Evolutionary conservation across 1,284 basidiomycete species (phyloP).

Genomic region (Leccinum angustisporum): DNA sequence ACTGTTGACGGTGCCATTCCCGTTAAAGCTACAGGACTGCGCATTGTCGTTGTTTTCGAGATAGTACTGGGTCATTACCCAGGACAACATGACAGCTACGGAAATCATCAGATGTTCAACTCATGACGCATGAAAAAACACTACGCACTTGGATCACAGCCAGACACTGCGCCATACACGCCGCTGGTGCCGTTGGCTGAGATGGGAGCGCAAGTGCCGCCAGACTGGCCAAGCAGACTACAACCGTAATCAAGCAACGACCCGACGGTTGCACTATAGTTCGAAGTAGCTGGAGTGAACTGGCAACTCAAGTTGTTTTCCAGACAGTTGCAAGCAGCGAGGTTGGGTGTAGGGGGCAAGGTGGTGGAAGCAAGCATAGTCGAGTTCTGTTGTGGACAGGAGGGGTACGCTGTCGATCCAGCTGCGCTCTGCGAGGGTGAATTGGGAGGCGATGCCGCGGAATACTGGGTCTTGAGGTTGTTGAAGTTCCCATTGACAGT

Average conservation of each 20-base stretch:
- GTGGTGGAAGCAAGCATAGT: slow-evolving; percentile 65
- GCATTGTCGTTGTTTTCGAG: slow-evolving; percentile 58
- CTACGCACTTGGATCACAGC: slow-evolving; percentile 70
- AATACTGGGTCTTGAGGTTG: slow-evolving; percentile 64
- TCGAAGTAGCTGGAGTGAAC: slow-evolving; percentile 61
- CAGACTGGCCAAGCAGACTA: slow-evolving; percentile 60
- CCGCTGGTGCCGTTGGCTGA: slow-evolving; percentile 73
- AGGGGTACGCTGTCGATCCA: slow-evolving; percentile 53
- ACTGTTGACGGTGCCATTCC: slow-evolving; percentile 80
- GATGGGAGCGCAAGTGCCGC: slow-evolving; percentile 69
- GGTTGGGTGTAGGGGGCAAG: slow-evolving; percentile 83
- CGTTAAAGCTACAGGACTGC: slow-evolving; percentile 72
- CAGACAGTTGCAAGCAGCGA: slow-evolving; percentile 77
- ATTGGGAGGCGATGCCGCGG: slow-evolving; percentile 58
- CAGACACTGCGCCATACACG: slow-evolving; percentile 72
- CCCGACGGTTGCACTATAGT: slow-evolving; percentile 71
- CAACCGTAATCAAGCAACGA: slow-evolving; percentile 70
- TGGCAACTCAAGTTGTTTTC: slow-evolving; percentile 67
- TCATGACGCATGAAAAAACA: slow-evolving; percentile 4
- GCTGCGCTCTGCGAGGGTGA: slow-evolving; percentile 58
- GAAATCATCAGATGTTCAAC: slow-evolving; percentile 14
- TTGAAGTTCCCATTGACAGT: slow-evolving; percentile 68
- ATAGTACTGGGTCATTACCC: slow-evolving; percentile 81
- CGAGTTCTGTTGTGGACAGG: slow-evolving; percentile 63
- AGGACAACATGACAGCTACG: slow-evolving; percentile 75